Percentiles rank a stretch among this genome's conserved stretches.
Evolutionary conservation across 163 green algal genomes (phyloP).

Genomic region (Smithsoniella earleae): DNA sequence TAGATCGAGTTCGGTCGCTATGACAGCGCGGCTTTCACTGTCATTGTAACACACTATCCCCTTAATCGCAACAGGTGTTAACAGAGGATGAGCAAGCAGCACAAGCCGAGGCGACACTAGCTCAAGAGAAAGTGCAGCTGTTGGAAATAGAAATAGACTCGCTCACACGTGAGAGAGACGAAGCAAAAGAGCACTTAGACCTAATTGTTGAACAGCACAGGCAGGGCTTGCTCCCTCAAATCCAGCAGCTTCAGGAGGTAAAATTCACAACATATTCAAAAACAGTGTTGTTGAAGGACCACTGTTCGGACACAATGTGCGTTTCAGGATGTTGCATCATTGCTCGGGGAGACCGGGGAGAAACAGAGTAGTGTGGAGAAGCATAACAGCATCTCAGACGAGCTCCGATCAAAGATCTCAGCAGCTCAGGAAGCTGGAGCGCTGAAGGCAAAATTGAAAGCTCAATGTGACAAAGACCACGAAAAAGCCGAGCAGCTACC

Average conservation of each 20-base stretch:
- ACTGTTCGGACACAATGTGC: background rate
- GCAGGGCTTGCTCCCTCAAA: conserved; percentile 1
- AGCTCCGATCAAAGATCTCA: background rate
- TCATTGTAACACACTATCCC: background rate
- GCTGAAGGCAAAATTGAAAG: background rate
- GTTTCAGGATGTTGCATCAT: background rate
- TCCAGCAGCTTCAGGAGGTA: conserved; percentile 16
- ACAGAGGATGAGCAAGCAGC: conserved; percentile 22
- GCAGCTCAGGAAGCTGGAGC: background rate
- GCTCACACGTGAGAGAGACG: conserved; percentile 3
- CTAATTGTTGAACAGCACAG: background rate
- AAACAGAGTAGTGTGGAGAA: conserved; percentile 16
- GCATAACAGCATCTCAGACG: background rate
- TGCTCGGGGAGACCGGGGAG: background rate
- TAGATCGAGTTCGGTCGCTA: no score
- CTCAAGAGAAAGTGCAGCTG: conserved; percentile 9
- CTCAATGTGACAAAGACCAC: background rate
- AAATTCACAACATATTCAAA: background rate
- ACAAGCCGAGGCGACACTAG: background rate
- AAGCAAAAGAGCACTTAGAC: background rate
- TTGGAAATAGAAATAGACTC: background rate
- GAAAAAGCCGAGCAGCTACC: background rate
- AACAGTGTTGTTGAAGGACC: no score
- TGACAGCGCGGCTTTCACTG: no score
- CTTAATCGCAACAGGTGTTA: background rate